Evolutionary conservation across 495 filamentous ascomycete species (phyloP).

Genomic region (Penicillium manginii): DNA sequence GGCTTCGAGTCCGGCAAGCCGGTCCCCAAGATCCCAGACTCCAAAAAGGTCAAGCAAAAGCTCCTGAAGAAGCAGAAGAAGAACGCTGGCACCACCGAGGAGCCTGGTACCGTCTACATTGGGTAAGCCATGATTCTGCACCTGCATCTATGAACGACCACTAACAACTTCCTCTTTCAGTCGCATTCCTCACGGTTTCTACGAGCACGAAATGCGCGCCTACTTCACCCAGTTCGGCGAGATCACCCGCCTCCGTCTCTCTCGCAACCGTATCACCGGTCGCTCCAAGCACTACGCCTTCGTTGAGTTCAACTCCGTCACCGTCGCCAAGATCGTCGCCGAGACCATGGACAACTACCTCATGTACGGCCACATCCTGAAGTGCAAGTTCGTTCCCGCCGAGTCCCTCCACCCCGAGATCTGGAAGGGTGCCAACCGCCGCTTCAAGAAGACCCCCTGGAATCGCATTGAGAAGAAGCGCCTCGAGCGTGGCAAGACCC

Average conservation of each 20-base stretch:
- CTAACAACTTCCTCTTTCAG: slow-evolving; percentile 33
- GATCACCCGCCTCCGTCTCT: slow-evolving; percentile 80
- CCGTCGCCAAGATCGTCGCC: slow-evolving; percentile 85
- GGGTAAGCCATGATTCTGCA: slow-evolving; percentile 49
- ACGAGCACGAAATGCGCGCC: slow-evolving; percentile 88
- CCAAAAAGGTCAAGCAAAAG: slow-evolving; percentile 65
- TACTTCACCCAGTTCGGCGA: slow-evolving; percentile 97
- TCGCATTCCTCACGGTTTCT: slow-evolving; percentile 92
- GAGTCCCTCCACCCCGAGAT: slow-evolving; percentile 79
- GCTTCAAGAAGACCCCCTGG: slow-evolving; percentile 86
- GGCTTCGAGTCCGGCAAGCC: slow-evolving; percentile 59
- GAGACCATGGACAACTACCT: slow-evolving; percentile 98
- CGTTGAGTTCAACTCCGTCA: slow-evolving; percentile 78
- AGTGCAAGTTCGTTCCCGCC: slow-evolving; percentile 74
- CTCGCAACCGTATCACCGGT: slow-evolving; percentile 87
- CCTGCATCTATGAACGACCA: neutral
- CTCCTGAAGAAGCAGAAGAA: slow-evolving; percentile 55
- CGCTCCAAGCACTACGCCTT: slow-evolving; percentile 90
- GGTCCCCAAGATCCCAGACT: slow-evolving; percentile 62
- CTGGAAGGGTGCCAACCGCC: slow-evolving; percentile 84
- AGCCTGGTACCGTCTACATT: slow-evolving; percentile 83
- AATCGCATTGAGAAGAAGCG: slow-evolving; percentile 78
- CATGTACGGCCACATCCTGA: slow-evolving; percentile 88
- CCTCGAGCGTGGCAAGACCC: slow-evolving; percentile 68
- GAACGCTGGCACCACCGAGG: slow-evolving; percentile 42